These are phyloP conservation scores for Blastobotrys arbuscula DNA, from an alignment of 1,139 yeast genomes.

Conservation along the genomic window DNA sequence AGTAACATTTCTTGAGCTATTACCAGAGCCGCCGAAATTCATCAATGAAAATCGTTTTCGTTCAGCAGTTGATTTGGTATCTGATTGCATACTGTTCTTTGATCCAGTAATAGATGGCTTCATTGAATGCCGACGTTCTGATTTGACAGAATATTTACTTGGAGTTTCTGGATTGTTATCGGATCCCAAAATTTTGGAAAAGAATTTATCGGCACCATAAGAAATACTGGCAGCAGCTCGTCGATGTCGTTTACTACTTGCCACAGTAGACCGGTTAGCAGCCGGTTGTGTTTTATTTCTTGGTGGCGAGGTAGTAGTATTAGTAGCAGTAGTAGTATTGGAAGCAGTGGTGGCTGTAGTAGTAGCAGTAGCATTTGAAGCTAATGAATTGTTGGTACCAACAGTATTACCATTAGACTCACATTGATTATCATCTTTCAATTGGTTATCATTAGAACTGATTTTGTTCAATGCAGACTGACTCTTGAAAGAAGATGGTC, in stretches of 20 bases:
- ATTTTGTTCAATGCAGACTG: conserved; percentile 15
- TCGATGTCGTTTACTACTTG: conserved; percentile 16
- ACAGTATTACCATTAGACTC: conserved; percentile 7
- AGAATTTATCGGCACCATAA: conserved; percentile 27
- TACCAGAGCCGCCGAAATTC: conserved; percentile 4
- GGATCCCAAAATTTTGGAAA: conserved; percentile 26
- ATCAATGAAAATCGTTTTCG: conserved; percentile 24
- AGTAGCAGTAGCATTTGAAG: conserved; percentile 2
- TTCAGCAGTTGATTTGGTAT: conserved; percentile 14
- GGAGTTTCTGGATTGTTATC: background rate
- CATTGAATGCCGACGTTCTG: conserved; percentile 19
- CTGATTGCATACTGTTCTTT: conserved; percentile 4
- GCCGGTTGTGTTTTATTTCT: conserved; percentile 1
- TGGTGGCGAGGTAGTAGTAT: conserved; percentile 4
- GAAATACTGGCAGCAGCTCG: conserved; percentile 29
- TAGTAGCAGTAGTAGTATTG: background rate
- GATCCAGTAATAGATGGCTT: conserved; percentile 12
- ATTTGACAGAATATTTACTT: background rate
- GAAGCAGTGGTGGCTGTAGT: conserved; percentile 7
- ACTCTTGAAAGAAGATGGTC: conserved; percentile 26
- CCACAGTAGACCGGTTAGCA: background rate
- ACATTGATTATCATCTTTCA: background rate
- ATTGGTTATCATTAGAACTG: conserved; percentile 7
- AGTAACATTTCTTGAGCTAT: background rate
- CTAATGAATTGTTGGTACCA: conserved; percentile 5